Conservation (phyloP, 129 eudicot species). For the Logfia minima region DNA sequence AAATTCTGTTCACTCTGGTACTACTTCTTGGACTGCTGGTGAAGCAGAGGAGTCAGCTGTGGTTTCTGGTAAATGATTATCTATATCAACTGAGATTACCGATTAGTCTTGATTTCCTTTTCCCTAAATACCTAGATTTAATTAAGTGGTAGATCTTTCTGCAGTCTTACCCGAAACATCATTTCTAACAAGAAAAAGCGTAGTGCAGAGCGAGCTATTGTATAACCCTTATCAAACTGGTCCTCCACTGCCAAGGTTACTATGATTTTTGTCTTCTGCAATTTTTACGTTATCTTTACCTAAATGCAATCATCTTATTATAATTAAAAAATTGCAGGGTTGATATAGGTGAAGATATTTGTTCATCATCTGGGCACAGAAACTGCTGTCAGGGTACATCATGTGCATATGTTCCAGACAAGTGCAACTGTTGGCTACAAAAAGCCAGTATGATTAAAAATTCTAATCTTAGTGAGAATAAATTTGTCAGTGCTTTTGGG, state of each 20-base stretch:
- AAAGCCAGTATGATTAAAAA: slow-evolving; percentile 21
- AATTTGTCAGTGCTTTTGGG: slow-evolving; percentile 22
- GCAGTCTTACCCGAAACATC: slow-evolving; percentile 33
- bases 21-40: slow-evolving; percentile 25
- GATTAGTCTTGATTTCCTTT: slow-evolving; percentile 11
- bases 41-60: slow-evolving; percentile 26
- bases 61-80: slow-evolving; percentile 37
- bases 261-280: neutral
- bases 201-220: slow-evolving; percentile 22
- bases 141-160: slow-evolving; percentile 25
- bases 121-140: slow-evolving; percentile 11
- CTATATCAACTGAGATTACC: slow-evolving; percentile 12
- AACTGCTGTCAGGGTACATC: slow-evolving; percentile 43
- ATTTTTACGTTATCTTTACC: neutral
- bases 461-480: slow-evolving; percentile 26
- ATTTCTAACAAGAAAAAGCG: slow-evolving; percentile 17
- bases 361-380: slow-evolving; percentile 27
- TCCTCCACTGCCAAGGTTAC: slow-evolving; percentile 49
- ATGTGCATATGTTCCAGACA: slow-evolving; percentile 33
- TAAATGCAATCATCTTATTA: neutral
- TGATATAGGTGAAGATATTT: slow-evolving; percentile 35
- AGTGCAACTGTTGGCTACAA: slow-evolving; percentile 37
- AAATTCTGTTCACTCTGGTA: slow-evolving; percentile 20
- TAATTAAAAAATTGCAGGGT: slow-evolving; percentile 28
- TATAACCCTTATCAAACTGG: slow-evolving; percentile 27